Base-by-base conservation (phyloP, 2,329 filamentous ascomycete genomes). In the Exophiala alcalophila region DNA sequence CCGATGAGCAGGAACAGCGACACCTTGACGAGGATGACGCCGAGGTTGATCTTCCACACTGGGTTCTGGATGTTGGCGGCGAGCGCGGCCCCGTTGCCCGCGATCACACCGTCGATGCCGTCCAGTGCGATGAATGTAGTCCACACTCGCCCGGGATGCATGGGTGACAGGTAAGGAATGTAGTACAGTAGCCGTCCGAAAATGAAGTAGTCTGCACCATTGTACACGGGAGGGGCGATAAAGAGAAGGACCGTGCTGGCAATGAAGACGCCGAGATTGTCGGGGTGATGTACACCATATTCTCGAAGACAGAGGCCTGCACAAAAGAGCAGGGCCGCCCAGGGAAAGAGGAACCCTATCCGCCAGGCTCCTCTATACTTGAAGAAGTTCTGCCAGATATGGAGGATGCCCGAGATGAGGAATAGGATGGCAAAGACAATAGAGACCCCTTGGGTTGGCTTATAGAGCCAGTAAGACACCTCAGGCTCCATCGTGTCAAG, bases 71-170 rank as follows among this genome's bases (percentile, higher is more conserved):
- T 5, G 29, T 55, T 55, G 34, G 45, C 44, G 8, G 47, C 48
- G 11, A 40, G 37, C 4, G 47, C 36, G 5, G 49, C 53, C 8
- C 76, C 76, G 36, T 73, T 72, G 4, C 64, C 72, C 14, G 74
- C 75, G 2, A 79, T 61, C 6, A 47, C 46, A 40, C 67, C 67
- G 26, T 80, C 69, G 0, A 70, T 60, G 2, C 63, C 57, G 25
- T 80, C 74, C 7, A 77, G 63, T 1, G 71, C 62, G 24, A 82
- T 62, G 49, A 82, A 76, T 3, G 70, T 72, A 49, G 78, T 81
- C 52, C 81, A 76, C 4, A 81, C 67, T 3, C 76, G 69, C 3
- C 74, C 75, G 0, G 76, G 76, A 50, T 78, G 74, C 23, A 78
- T 68, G 1, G 65, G 64, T 1, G 59, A 58, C 26, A 72, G 66